A percentile compares a stretch with the other conserved stretches of the same genome.
Conservation (phyloP, 768 basidiomycete genomes). For the Leccinum imitatum region DNA sequence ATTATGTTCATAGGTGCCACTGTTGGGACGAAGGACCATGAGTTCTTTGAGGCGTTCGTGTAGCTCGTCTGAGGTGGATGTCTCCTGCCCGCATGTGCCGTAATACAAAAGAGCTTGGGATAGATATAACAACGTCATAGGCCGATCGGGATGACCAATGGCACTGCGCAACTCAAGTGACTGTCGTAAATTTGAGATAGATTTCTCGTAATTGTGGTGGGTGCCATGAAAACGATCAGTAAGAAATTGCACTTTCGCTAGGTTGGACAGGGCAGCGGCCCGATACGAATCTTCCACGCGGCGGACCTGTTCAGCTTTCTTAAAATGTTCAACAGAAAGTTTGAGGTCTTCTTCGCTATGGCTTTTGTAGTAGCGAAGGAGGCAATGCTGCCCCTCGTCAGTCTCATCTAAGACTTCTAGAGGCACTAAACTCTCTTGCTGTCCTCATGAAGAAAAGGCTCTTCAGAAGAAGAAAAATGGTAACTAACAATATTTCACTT, state of each 20-base stretch:
- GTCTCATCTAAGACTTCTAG: background rate
- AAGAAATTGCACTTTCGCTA: slow-evolving; percentile 11
- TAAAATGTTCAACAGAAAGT: slow-evolving; percentile 5
- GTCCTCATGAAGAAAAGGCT: background rate
- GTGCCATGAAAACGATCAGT: background rate
- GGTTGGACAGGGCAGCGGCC: slow-evolving; percentile 14
- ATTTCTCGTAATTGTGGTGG: background rate
- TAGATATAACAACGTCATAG: slow-evolving; percentile 7
- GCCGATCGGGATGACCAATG: slow-evolving; percentile 5
- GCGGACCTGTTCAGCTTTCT: background rate
- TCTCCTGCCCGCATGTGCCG: background rate
- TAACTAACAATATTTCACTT: background rate
- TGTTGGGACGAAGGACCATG: background rate
- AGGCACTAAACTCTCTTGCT: background rate
- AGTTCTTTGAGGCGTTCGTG: background rate
- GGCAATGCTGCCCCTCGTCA: slow-evolving; percentile 2
- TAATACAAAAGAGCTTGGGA: slow-evolving; percentile 12
- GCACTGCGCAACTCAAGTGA: slow-evolving; percentile 5
- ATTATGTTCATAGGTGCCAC: background rate
- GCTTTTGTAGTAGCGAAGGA: background rate
- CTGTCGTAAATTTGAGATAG: slow-evolving; percentile 1
- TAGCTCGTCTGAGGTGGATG: background rate
- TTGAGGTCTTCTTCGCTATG: background rate
- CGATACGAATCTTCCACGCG: background rate
- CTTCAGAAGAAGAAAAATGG: background rate